Percentiles rank a stretch among this genome's conserved stretches.
These are phyloP conservation scores for Dactylellina leptospora DNA, from an alignment of 2,329 filamentous ascomycete genomes.

Conservation along the genomic window DNA sequence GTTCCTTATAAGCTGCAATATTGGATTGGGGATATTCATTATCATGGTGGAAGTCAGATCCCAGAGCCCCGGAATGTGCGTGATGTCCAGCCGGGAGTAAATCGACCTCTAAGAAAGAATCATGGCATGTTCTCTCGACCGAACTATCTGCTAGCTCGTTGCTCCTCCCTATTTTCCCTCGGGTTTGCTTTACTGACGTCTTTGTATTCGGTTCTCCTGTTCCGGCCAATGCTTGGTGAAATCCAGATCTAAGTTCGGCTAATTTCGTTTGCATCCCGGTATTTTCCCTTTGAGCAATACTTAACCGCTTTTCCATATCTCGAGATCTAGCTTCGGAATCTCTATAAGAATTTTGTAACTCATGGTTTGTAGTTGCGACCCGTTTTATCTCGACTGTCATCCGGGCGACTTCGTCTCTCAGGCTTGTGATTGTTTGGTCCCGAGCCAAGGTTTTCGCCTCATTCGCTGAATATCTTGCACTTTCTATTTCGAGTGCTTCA, in stretches of 20 bases:
- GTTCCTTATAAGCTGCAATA: no score
- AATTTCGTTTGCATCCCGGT: constrained; percentile 32
- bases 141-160: no score
- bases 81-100: background rate
- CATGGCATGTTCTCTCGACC: no score
- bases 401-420: constrained; percentile 6
- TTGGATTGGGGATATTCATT: no score
- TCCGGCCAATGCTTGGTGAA: constrained; percentile 2
- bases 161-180: no score
- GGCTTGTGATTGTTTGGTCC: constrained; percentile 19
- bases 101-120: background rate
- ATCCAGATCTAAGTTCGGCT: constrained; percentile 32
- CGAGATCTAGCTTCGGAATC: constrained; percentile 1
- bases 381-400: constrained; percentile 3
- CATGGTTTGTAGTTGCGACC: constrained; percentile 12
- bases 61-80: background rate
- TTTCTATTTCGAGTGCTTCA: constrained; percentile 14
- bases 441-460: constrained; percentile 14
- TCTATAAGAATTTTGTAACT: constrained; percentile 4
- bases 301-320: constrained; percentile 32
- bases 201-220: background rate
- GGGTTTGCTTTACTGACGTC: background rate
- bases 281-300: constrained; percentile 43
- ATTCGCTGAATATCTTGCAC: constrained; percentile 15
- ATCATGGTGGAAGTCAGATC: no score